A percentile compares a stretch with the other conserved stretches of the same genome.
phyloP scores from a whole-genome alignment of 2,329 filamentous ascomycete species.

The Venturia carpophila region DNA sequence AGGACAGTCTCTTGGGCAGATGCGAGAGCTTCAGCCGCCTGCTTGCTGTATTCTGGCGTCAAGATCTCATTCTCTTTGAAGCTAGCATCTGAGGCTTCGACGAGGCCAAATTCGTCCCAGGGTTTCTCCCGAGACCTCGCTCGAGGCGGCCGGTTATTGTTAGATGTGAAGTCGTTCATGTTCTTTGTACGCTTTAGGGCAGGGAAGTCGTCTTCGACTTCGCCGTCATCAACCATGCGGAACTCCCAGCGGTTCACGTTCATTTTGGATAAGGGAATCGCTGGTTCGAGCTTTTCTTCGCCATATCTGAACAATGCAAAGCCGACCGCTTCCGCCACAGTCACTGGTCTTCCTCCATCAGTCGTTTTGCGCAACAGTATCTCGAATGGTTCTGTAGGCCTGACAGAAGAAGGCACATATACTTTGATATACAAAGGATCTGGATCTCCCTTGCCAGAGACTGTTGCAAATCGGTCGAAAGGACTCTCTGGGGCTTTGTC shows the following conservation, averaged over 20 bases:
- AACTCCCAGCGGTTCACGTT: constrained; percentile 79
- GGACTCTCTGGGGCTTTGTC: constrained; percentile 61
- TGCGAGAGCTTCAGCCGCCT: constrained; percentile 29
- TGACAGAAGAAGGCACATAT: constrained; percentile 63
- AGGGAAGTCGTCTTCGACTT: constrained; percentile 79
- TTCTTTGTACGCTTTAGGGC: constrained; percentile 66
- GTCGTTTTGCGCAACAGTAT: constrained; percentile 63
- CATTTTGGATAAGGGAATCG: constrained; percentile 55
- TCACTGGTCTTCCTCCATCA: constrained; percentile 61
- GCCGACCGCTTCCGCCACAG: constrained; percentile 74
- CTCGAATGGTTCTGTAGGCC: constrained; percentile 58
- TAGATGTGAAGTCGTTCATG: constrained; percentile 68
- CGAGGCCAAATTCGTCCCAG: constrained; percentile 75
- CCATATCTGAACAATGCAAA: constrained; percentile 70
- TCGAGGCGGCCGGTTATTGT: constrained; percentile 61
- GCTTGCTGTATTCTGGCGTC: constrained; percentile 59
- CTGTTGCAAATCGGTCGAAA: constrained; percentile 66
- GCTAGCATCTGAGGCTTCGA: constrained; percentile 61
- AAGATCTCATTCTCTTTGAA: constrained; percentile 60
- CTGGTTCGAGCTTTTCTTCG: constrained; percentile 65
- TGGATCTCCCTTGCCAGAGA: constrained; percentile 70
- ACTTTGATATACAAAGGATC: constrained; percentile 70
- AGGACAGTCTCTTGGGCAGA: constrained; percentile 25
- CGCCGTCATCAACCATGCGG: constrained; percentile 75
- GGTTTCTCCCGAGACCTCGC: constrained; percentile 64